Conservation (phyloP, 257 asterid genomes). For the Hygrophila difformis region DNA sequence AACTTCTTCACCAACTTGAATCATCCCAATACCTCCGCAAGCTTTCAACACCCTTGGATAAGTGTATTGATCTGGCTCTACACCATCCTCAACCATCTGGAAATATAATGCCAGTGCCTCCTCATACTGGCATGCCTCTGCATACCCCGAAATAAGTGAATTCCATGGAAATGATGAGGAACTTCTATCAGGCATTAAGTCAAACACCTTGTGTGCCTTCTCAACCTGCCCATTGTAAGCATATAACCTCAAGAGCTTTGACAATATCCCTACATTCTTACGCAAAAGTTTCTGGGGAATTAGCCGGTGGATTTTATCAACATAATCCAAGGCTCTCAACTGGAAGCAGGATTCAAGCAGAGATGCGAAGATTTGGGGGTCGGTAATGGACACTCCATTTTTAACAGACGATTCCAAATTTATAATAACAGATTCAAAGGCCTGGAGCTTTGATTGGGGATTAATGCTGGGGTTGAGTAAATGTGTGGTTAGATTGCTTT, state of each 20-base stretch:
- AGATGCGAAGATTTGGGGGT: slow-evolving; percentile 64
- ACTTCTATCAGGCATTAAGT: slow-evolving; percentile 55
- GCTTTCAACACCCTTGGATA: slow-evolving; percentile 83
- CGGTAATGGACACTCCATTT: slow-evolving; percentile 45
- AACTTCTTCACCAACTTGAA: slow-evolving; percentile 62
- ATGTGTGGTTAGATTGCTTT: slow-evolving; percentile 51
- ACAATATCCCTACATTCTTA: slow-evolving; percentile 54
- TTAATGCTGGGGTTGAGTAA: slow-evolving; percentile 21
- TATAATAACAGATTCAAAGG: slow-evolving; percentile 52
- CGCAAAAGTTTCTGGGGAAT: slow-evolving; percentile 54
- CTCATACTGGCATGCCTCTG: slow-evolving; percentile 48
- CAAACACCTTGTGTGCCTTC: slow-evolving; percentile 72
- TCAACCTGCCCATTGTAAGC: slow-evolving; percentile 42
- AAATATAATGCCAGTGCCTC: slow-evolving; percentile 79
- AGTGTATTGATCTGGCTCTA: slow-evolving; percentile 67
- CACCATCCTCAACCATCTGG: slow-evolving; percentile 89
- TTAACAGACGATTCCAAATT: slow-evolving; percentile 39
- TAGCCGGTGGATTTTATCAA: slow-evolving; percentile 35
- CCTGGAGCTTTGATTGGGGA: slow-evolving; percentile 43
- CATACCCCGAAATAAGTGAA: slow-evolving; percentile 70
- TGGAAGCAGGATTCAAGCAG: slow-evolving; percentile 69
- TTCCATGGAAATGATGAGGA: slow-evolving; percentile 76
- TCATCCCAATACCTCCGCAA: slow-evolving; percentile 69
- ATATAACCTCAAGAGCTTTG: slow-evolving; percentile 58
- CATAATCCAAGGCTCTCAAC: slow-evolving; percentile 45